phyloP scores from a whole-genome alignment of 2,329 filamentous ascomycete genomes.

The Sporothrix sp. region DNA sequence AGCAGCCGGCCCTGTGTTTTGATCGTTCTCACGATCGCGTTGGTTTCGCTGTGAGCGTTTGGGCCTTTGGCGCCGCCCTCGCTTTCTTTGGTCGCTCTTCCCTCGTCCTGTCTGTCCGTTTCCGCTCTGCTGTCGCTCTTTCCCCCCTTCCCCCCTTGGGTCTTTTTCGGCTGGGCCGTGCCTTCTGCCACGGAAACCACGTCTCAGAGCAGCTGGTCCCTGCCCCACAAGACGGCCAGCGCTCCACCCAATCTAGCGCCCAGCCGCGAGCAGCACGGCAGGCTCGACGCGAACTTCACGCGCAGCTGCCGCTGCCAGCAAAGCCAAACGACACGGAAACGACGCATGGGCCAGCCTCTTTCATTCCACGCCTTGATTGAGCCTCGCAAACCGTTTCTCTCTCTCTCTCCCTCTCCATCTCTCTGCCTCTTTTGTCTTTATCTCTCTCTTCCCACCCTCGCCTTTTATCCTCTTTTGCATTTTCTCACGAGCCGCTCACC shows the following conservation, averaged over 20 bases:
- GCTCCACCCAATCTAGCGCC: constrained; percentile 16
- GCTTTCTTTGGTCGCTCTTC: neutral
- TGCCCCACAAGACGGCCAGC: constrained; percentile 10
- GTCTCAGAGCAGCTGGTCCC: constrained; percentile 2
- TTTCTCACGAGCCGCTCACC: neutral
- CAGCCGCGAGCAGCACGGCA: constrained; percentile 2
- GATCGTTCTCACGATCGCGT: too few species aligned
- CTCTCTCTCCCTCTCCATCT: neutral
- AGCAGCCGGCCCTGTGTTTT: too few species aligned
- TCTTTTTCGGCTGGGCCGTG: constrained; percentile 1
- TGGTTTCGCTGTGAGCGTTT: neutral
- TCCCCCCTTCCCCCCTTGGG: constrained; percentile 5
- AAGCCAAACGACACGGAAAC: constrained; percentile 16
- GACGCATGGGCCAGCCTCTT: constrained; percentile 16
- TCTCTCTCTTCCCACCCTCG: neutral
- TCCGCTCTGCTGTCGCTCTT: constrained; percentile 5
- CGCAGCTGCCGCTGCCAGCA: constrained; percentile 8
- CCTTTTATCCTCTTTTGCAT: neutral
- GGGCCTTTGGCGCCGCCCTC: neutral
- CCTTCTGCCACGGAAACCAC: constrained; percentile 8
- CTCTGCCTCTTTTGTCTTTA: neutral
- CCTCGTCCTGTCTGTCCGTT: neutral
- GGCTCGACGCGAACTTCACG: constrained; percentile 17
- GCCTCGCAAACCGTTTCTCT: neutral
- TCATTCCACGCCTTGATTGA: constrained; percentile 10